Percentiles rank a stretch among this genome's conserved stretches.
These are phyloP conservation scores for Sporothrix sp. DNA, from an alignment of 2,329 filamentous ascomycete genomes.

Conservation along the genomic window DNA sequence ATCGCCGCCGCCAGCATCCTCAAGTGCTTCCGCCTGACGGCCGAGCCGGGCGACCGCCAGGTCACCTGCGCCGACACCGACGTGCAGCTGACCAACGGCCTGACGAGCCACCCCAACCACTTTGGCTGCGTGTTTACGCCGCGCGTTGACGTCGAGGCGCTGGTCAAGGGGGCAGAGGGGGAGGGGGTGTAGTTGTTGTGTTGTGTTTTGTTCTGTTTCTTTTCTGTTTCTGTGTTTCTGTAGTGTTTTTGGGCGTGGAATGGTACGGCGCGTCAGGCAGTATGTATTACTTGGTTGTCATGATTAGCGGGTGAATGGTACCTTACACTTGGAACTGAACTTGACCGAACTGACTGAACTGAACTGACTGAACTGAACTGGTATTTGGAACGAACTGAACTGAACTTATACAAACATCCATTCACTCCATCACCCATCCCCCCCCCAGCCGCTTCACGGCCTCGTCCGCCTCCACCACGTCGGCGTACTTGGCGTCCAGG, in stretches of 20 bases:
- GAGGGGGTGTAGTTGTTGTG: background rate
- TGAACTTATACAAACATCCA: no score
- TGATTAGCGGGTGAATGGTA: no score
- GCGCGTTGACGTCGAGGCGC: background rate
- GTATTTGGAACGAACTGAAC: no score
- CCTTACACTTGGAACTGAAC: no score
- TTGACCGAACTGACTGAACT: no score
- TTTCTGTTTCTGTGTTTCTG: no score
- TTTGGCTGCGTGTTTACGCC: conserved; percentile 11
- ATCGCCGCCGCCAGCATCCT: conserved; percentile 31
- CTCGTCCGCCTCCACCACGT: conserved; percentile 2
- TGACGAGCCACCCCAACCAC: conserved; percentile 15
- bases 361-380: no score
- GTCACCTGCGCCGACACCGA: conserved; percentile 6
- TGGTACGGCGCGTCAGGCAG: no score
- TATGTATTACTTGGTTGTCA: no score
- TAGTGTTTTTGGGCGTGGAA: no score
- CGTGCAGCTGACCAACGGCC: conserved; percentile 14
- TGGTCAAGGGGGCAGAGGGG: background rate
- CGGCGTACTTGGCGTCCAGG: conserved; percentile 4
- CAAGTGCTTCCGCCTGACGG: conserved; percentile 28
- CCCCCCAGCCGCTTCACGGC: background rate
- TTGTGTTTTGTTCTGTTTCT: no score
- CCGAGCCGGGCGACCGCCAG: conserved; percentile 11
- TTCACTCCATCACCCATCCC: no score